These are phyloP conservation scores for Amphirosellinia nigrospora DNA, from an alignment of 495 filamentous ascomycete species.

Conservation along the genomic window DNA sequence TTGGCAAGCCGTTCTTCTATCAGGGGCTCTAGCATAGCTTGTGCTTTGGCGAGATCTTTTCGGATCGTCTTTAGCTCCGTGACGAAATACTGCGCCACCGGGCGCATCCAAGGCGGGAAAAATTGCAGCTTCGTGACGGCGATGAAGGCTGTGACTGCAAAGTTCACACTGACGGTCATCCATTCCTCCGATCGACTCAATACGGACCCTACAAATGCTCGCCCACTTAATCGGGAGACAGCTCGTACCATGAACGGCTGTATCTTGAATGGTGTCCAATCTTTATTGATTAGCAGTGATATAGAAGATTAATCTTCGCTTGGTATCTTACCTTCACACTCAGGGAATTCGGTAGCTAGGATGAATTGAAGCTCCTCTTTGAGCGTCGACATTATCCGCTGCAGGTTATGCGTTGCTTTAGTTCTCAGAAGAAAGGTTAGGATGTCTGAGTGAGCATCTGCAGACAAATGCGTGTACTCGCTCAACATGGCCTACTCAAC, in stretches of 20 bases:
- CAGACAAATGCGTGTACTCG: constrained; percentile 44
- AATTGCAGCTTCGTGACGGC: constrained; percentile 46
- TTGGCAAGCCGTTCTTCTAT: constrained; percentile 41
- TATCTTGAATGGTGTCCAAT: constrained; percentile 47
- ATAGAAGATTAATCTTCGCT: constrained; percentile 17
- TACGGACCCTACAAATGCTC: constrained; percentile 41
- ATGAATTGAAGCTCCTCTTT: constrained; percentile 44
- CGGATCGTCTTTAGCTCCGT: constrained; percentile 41
- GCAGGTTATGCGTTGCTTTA: constrained; percentile 42
- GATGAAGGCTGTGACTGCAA: constrained; percentile 45
- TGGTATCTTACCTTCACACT: constrained; percentile 37
- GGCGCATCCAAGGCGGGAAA: constrained; percentile 46
- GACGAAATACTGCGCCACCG: constrained; percentile 38
- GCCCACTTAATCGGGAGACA: constrained; percentile 41
- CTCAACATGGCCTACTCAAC: constrained; percentile 42
- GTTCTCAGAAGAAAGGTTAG: constrained; percentile 38
- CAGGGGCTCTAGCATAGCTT: constrained; percentile 38
- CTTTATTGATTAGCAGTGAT: constrained; percentile 26
- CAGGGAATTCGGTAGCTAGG: constrained; percentile 42
- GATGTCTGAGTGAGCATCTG: constrained; percentile 39
- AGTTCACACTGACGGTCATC: constrained; percentile 46
- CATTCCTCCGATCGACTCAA: constrained; percentile 44
- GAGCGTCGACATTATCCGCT: constrained; percentile 39
- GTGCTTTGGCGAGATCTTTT: constrained; percentile 37
- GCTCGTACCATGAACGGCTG: constrained; percentile 46